Evolutionary conservation across 192 early-diverging fungal species (phyloP).

Genomic region (Rhizophagus clarus): DNA sequence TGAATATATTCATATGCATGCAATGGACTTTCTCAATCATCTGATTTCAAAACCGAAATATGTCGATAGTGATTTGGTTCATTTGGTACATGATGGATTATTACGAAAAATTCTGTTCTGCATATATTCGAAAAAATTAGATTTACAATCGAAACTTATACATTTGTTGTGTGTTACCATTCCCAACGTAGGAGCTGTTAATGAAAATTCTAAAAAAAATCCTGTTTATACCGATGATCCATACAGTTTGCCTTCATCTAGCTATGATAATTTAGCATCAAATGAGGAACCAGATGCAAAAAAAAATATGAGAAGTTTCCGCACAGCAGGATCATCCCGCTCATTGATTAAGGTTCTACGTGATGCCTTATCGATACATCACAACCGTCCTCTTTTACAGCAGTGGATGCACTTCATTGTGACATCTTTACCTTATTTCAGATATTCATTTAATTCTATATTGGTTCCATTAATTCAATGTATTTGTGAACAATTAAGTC

Average conservation of each 20-base stretch:
- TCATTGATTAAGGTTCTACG: constrained; percentile 60
- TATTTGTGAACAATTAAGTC: constrained; percentile 63
- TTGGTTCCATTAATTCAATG: constrained; percentile 62
- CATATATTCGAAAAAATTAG: constrained; percentile 49
- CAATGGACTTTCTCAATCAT: constrained; percentile 58
- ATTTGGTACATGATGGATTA: constrained; percentile 51
- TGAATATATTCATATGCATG: constrained; percentile 59
- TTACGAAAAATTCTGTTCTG: constrained; percentile 64
- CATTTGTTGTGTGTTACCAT: constrained; percentile 56
- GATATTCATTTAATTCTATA: constrained; percentile 61
- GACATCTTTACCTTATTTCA: constrained; percentile 59
- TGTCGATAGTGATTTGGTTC: constrained; percentile 50
- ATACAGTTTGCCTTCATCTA: background rate
- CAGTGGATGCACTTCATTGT: constrained; percentile 80
- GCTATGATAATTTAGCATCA: background rate
- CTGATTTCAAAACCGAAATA: constrained; percentile 57
- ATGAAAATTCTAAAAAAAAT: constrained; percentile 28
- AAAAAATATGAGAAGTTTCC: background rate
- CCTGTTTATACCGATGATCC: background rate
- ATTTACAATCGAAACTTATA: constrained; percentile 62
- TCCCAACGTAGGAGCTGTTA: constrained; percentile 41
- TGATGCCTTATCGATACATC: constrained; percentile 56
- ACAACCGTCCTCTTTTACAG: constrained; percentile 70
- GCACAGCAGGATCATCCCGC: constrained; percentile 27
- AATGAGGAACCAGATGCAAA: background rate